Evolutionary conservation across 1,139 yeast species (phyloP), one percentile per base, ranked within the genome.

Genomic region (Groenewaldozyma auringiensis): DNA sequence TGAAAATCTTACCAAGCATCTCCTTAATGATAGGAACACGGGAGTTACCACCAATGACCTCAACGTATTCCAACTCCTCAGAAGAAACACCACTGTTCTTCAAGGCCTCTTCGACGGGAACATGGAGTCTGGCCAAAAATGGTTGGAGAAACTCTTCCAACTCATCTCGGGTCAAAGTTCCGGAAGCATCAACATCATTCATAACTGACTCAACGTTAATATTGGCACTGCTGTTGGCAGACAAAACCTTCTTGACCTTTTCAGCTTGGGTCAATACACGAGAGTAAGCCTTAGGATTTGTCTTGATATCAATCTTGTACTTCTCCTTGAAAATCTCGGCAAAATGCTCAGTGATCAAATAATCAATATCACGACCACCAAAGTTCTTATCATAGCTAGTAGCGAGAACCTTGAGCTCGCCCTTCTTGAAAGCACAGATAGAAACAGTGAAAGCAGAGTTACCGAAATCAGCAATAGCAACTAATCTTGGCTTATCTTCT

Each of bases 361-460:
- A 74, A 71, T 92, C 98, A 53, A 94, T 82, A 67, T 88, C 87
- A 73, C 99, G 84, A 69, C 99, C 98, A 76, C 99, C 99, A 61
- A 92, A 92, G 73, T 87, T 88, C 71, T 87, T 86, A 72, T 89
- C 96, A 65, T 79, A 85, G 61, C 95, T 94, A 52, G 95, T 78
- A 59, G 95, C 95, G 62, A 92, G 74, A 48, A 92, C 78, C 74
- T 87, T 88, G 70, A 89, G 79, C 74, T 92, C 97, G 64, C 98
- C 98, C 73, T 82, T 88, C 78, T 87, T 88, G 70, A 92, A 81
- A 50, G 95, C 83, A 51, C 88, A 95, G 61, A 92, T 76, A 52
- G 94, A 74, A 55, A 94, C 94, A 58, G 94, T 88, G 76, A 80
- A 89, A 45, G 95, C 81, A 44, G 97, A 87, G 76, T 92, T 95